Conservation (phyloP, 805 yeast genomes). For the Cyberlindnera misumaiensis region DNA sequence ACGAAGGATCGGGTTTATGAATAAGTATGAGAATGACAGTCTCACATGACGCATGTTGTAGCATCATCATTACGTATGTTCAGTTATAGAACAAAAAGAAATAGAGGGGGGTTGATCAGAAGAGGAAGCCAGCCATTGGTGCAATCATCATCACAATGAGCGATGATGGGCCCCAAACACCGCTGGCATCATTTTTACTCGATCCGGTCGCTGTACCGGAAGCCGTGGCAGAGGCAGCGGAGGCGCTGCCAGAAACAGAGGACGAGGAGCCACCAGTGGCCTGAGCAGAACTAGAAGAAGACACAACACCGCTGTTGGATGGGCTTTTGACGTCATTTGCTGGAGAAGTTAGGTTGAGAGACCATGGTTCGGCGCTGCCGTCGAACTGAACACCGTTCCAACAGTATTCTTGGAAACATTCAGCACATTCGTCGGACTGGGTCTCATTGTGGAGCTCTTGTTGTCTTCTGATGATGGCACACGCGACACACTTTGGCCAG, state of each 20-base stretch:
- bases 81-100: not conserved
- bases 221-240: not conserved
- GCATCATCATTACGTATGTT: too few species aligned
- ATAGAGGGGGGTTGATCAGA: not conserved
- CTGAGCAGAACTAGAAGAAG: constrained; percentile 2
- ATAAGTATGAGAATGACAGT: too few species aligned
- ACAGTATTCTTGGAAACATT: constrained; percentile 69
- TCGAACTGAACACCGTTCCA: constrained; percentile 48
- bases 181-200: not conserved
- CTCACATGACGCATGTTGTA: too few species aligned
- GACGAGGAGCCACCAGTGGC: constrained; percentile 4
- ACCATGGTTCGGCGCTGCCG: not conserved
- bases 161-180: not conserved
- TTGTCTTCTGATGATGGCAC: constrained; percentile 77
- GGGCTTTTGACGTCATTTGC: not conserved
- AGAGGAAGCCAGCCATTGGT: not conserved
- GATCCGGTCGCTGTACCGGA: not conserved
- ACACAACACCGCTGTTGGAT: not conserved
- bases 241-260: constrained; percentile 2
- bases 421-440: constrained; percentile 58
- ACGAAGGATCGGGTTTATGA: too few species aligned
- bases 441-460: constrained; percentile 58
- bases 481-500: constrained; percentile 52
- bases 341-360: not conserved
- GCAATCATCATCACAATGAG: not conserved